A percentile compares a stretch with the other conserved stretches of the same genome.
These are phyloP conservation scores for Candida glaebosa DNA, from an alignment of 805 yeast genomes.

Conservation along the genomic window DNA sequence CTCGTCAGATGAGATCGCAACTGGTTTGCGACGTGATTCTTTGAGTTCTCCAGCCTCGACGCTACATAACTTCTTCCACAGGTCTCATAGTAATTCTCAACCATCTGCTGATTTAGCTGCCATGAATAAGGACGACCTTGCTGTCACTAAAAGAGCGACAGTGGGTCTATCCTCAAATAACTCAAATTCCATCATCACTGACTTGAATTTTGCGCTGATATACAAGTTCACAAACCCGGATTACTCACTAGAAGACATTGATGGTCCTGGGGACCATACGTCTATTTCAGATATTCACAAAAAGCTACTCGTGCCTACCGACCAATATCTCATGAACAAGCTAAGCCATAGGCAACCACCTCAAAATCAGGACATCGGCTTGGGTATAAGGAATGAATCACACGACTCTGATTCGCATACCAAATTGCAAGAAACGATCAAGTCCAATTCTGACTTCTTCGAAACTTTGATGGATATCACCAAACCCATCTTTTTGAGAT, in stretches of 20 bases:
- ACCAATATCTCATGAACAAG: constrained; percentile 27
- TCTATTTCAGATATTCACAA: constrained; percentile 25
- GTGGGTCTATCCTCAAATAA: constrained; percentile 32
- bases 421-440: constrained; percentile 16
- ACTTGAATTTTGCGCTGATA: constrained; percentile 25
- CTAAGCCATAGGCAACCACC: constrained; percentile 12
- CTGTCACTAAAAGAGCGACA: constrained; percentile 14
- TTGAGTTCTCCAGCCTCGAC: constrained; percentile 30
- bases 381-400: constrained; percentile 17
- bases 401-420: constrained; percentile 5
- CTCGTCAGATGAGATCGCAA: constrained; percentile 13
- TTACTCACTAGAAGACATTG: constrained; percentile 23
- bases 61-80: constrained; percentile 31
- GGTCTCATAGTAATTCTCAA: constrained; percentile 18
- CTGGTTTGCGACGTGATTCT: constrained; percentile 17
- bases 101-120: constrained; percentile 7
- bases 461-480: constrained; percentile 15
- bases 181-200: constrained; percentile 31
- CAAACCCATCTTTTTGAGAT: constrained; percentile 23
- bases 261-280: constrained; percentile 17
- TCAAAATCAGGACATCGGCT: constrained; percentile 14
- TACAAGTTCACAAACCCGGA: constrained; percentile 34
- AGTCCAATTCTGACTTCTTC: constrained; percentile 16
- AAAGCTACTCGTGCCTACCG: constrained; percentile 31
- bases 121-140: constrained; percentile 14